phyloP scores from a whole-genome alignment of 2,329 filamentous ascomycete species.

The Alternaria incomplexa region DNA sequence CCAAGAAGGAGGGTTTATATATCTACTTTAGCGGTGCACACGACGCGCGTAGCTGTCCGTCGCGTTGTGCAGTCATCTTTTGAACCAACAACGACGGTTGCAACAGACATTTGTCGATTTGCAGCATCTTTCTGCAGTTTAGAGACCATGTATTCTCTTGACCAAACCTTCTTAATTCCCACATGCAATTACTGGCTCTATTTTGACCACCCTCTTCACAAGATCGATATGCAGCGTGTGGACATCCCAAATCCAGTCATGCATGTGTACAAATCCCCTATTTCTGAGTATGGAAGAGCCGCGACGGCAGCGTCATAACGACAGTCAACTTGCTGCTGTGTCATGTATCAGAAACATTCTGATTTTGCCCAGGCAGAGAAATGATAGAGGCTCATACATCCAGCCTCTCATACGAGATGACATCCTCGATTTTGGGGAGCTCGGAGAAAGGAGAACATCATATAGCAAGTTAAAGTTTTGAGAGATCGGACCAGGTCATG shows the following conservation, averaged over 20 bases:
- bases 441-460: background rate
- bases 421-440: background rate
- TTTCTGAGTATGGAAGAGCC: too few species aligned
- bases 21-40: background rate
- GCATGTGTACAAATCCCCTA: fast-evolving
- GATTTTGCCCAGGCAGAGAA: background rate
- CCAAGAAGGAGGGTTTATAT: background rate
- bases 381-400: background rate
- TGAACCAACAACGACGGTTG: too few species aligned
- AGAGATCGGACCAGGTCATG: background rate
- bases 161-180: too few species aligned
- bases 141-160: too few species aligned
- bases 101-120: fast-evolving
- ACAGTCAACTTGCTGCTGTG: background rate
- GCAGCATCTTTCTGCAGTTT: too few species aligned
- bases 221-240: background rate
- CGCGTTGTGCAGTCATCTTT: too few species aligned
- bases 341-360: too few species aligned
- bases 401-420: background rate
- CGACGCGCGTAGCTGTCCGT: background rate
- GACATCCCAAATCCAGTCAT: background rate
- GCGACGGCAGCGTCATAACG: background rate
- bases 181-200: background rate
- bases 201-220: background rate
- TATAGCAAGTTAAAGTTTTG: background rate